Evolutionary conservation across 495 filamentous ascomycete species (phyloP).

Genomic region (Penicillium manginii): DNA sequence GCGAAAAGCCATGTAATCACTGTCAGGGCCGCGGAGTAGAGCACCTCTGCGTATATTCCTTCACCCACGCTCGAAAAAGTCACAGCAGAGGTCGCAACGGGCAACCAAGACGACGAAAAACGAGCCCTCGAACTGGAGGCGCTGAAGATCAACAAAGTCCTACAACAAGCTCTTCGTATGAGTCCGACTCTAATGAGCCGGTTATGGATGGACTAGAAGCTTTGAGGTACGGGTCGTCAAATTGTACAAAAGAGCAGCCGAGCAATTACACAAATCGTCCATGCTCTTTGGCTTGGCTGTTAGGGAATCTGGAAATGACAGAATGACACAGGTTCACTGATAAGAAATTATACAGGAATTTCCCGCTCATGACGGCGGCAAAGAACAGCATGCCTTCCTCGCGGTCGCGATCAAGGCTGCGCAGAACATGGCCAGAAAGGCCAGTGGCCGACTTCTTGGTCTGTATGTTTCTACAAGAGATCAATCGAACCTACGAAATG

Average conservation of each 20-base stretch:
- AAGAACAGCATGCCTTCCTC: neutral
- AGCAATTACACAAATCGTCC: neutral
- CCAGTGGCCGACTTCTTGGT: slow-evolving; percentile 21
- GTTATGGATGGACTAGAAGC: slow-evolving; percentile 8
- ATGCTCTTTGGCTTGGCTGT: neutral
- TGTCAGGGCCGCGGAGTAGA: slow-evolving; percentile 21
- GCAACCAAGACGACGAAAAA: neutral
- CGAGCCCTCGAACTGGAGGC: slow-evolving; percentile 4
- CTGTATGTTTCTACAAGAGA: slow-evolving; percentile 19
- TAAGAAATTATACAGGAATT: neutral
- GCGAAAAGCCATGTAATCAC: slow-evolving; percentile 26
- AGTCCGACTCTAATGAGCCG: slow-evolving; percentile 16
- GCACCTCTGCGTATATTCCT: slow-evolving; percentile 22
- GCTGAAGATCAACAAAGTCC: slow-evolving; percentile 14
- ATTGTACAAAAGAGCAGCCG: neutral
- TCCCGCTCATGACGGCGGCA: slow-evolving; percentile 5
- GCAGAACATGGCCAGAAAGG: slow-evolving; percentile 18
- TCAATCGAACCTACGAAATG: slow-evolving; percentile 23
- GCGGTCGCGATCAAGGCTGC: slow-evolving; percentile 8
- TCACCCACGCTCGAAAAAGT: neutral
- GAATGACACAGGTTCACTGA: neutral
- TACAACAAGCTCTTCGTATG: slow-evolving; percentile 18
- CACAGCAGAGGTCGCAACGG: slow-evolving; percentile 5
- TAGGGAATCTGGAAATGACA: neutral
- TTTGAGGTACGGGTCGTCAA: slow-evolving; percentile 4